phyloP scores from a whole-genome alignment of 805 yeast genomes.

The Wickerhamomyces bovis region DNA sequence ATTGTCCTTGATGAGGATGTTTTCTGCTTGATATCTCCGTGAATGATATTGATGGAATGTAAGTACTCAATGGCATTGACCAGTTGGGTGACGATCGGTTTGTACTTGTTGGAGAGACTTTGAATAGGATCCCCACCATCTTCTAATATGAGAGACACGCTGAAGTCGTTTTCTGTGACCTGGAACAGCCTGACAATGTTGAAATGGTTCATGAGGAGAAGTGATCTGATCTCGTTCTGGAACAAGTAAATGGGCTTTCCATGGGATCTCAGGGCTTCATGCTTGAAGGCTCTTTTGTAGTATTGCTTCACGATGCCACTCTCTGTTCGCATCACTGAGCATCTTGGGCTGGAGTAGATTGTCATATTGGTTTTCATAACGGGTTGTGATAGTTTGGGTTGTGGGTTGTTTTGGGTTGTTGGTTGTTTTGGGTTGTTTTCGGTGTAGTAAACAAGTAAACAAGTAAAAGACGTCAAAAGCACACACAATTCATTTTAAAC shows the following conservation, averaged over 20 bases:
- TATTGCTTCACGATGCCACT: neutral
- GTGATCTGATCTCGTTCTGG: conserved; percentile 5
- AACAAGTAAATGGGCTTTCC: conserved; percentile 4
- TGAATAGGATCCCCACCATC: conserved; percentile 4
- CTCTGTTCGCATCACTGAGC: neutral
- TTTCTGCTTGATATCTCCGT: conserved; percentile 61
- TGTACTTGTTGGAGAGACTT: conserved; percentile 48
- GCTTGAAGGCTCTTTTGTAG: neutral
- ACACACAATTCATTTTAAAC: no score
- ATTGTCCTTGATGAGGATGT: conserved; percentile 50
- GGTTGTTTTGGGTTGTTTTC: no score
- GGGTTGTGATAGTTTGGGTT: no score
- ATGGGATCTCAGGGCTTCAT: neutral
- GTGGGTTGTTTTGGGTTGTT: neutral
- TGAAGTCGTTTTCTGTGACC: conserved; percentile 25
- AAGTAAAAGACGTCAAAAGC: no score
- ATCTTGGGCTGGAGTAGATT: neutral
- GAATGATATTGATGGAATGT: conserved; percentile 53
- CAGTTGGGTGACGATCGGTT: conserved; percentile 50
- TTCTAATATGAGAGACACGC: conserved; percentile 1
- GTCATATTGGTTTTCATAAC: neutral
- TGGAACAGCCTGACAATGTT: conserved; percentile 3
- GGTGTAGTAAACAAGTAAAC: no score
- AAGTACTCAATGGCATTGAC: conserved; percentile 49
- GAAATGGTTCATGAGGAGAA: conserved; percentile 1